Evolutionary conservation across 2,329 filamentous ascomycete species (phyloP), one percentile per base, ranked within the genome.

Genomic region (Aspergillus sp.): DNA sequence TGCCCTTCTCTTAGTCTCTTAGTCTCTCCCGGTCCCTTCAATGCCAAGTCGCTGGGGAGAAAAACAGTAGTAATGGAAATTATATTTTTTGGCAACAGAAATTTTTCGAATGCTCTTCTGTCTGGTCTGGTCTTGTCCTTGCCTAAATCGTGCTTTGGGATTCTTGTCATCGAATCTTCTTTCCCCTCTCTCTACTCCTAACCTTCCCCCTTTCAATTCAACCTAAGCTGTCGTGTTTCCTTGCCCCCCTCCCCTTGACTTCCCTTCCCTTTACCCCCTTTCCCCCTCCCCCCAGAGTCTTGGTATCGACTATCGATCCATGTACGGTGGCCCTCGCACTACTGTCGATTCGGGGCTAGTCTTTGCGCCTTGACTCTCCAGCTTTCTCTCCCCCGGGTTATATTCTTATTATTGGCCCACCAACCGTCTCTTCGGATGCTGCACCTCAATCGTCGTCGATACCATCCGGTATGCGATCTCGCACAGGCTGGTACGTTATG

Each of bases 401-500:
- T 47, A 47, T 20, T 47, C 18, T 22, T 14, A 36, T 47, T 50
- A 54, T 56, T 54, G 50, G 36, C 56, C 57, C 46, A 55, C 49
- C 39, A 46, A 50, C 46, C 50, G 52, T 39, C 46, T 47, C 52
- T 50, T 68, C 63, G 62, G 42, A 71, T 73, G 70, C 67, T 65
- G 64, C 61, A 65, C 63, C 63, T 69, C 60, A 62, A 61, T 61
- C 61, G 63, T 55, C 63, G 39, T 61, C 61, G 61, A 62, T 66
- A 62, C 66, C 61, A 60, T 62, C 65, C 70, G 73, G 70, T 66
- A 78, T 78, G 76, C 75, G 76, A 71, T 78, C 76, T 63, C 69
- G 76, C 69, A 78, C 76, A 67, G 76, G 76, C 66, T 78, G 76
- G 75, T 77, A 65, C 60, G 75, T 73, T 45, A 50, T 55, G 18